Evolutionary conservation across 345 rosid species (phyloP).

Genomic region (Gossypium rotundifolium): DNA sequence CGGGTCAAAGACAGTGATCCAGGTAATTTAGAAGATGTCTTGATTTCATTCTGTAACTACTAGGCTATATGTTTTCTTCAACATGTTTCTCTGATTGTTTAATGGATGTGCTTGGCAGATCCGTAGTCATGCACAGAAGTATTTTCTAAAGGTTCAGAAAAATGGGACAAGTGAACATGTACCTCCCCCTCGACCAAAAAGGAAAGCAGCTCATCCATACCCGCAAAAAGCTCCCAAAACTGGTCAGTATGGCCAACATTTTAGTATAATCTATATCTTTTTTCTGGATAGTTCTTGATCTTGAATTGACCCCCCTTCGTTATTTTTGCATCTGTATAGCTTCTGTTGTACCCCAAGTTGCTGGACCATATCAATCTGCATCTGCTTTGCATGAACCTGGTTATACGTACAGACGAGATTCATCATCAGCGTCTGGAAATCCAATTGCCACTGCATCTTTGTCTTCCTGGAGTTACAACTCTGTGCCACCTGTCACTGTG

Average conservation of each 20-base stretch:
- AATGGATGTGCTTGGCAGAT: constrained; percentile 46
- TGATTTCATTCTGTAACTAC: neutral
- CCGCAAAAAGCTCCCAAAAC: constrained; percentile 84
- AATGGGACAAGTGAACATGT: constrained; percentile 80
- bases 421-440: constrained; percentile 38
- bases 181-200: constrained; percentile 95
- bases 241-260: constrained; percentile 30
- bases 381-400: constrained; percentile 44
- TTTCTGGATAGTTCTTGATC: constrained; percentile 3
- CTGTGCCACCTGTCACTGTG: constrained; percentile 27
- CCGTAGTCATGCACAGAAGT: constrained; percentile 95
- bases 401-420: constrained; percentile 34
- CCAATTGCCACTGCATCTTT: constrained; percentile 29
- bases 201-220: constrained; percentile 94
- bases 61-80: neutral
- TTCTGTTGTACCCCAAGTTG: constrained; percentile 37
- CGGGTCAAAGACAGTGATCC: constrained; percentile 90
- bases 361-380: constrained; percentile 41
- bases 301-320: constrained; percentile 13
- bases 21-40: constrained; percentile 38
- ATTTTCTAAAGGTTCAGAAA: constrained; percentile 89
- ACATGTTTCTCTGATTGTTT: constrained; percentile 9
- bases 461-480: constrained; percentile 46
- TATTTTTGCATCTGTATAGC: constrained; percentile 24
- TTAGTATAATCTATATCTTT: neutral